Conservation (phyloP, 2,329 filamentous ascomycete genomes). For the Talaromyces amestolkiae region DNA sequence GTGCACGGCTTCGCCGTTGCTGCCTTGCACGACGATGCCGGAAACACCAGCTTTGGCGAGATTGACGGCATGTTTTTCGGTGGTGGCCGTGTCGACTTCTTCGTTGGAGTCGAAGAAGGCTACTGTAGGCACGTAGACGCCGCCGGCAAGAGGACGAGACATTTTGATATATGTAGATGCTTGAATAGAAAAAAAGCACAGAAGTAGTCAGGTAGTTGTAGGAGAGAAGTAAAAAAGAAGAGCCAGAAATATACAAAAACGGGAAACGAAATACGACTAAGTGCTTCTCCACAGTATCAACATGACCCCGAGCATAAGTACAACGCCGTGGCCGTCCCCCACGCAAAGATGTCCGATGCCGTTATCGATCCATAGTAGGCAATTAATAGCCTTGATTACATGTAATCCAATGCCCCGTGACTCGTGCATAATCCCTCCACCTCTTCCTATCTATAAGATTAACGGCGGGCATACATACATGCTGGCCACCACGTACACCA, state of each 20-base stretch:
- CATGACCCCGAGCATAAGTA: background rate
- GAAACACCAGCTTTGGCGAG: conserved; percentile 71
- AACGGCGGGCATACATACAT: background rate
- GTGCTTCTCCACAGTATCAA: background rate
- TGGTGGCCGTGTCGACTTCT: conserved; percentile 64
- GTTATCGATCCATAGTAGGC: too few relatives aligned
- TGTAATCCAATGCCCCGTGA: background rate
- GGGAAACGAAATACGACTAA: background rate
- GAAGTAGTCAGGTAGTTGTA: background rate
- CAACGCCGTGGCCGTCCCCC: background rate
- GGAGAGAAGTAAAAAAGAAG: background rate
- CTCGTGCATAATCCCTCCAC: background rate
- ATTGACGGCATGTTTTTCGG: conserved; percentile 60
- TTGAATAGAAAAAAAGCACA: background rate
- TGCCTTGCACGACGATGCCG: conserved; percentile 74
- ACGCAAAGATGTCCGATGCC: background rate
- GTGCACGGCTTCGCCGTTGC: conserved; percentile 80
- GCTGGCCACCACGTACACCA: background rate
- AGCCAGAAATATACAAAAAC: background rate
- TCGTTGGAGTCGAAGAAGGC: conserved; percentile 66
- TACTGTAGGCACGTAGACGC: conserved; percentile 71
- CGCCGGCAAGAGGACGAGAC: conserved; percentile 38
- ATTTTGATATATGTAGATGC: background rate
- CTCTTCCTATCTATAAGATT: background rate
- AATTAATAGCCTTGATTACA: background rate